A percentile compares a stretch with the other conserved stretches of the same genome.
Evolutionary conservation across 129 eudicot species (phyloP).

Genomic region (Arctium minus): DNA sequence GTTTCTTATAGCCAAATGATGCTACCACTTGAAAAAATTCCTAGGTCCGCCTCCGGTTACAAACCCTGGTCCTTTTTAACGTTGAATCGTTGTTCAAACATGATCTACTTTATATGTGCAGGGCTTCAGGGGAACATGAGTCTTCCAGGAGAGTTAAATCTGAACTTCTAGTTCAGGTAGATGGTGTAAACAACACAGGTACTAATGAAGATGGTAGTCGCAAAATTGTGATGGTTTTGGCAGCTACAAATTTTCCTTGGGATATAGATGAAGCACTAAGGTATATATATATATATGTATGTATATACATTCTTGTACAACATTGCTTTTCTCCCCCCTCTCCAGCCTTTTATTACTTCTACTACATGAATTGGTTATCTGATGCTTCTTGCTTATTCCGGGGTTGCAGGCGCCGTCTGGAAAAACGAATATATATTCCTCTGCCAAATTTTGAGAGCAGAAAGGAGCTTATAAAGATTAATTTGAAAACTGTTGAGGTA

Average conservation of each 20-base stretch:
- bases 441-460: constrained; percentile 90
- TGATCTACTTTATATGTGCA: constrained; percentile 24
- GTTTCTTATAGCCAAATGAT: too few species aligned
- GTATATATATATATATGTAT: constrained; percentile 17
- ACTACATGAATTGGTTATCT: not conserved
- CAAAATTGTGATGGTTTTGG: constrained; percentile 95
- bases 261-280: constrained; percentile 98
- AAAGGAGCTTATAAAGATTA: constrained; percentile 86
- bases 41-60: too few species aligned
- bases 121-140: constrained; percentile 98
- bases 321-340: not conserved
- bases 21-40: too few species aligned
- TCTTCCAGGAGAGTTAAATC: constrained; percentile 95
- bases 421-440: constrained; percentile 91
- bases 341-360: not conserved
- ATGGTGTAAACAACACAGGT: constrained; percentile 72
- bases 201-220: constrained; percentile 97
- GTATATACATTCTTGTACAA: not conserved
- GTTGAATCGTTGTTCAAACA: not conserved
- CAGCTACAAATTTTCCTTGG: constrained; percentile 99
- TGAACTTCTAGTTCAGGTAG: constrained; percentile 91
- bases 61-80: not conserved
- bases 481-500: constrained; percentile 91
- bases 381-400: not conserved
- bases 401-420: constrained; percentile 76